A percentile compares a stretch with the other conserved stretches of the same genome.
phyloP scores from a whole-genome alignment of 495 filamentous ascomycete genomes.

The Podospora pseudoanserina region DNA sequence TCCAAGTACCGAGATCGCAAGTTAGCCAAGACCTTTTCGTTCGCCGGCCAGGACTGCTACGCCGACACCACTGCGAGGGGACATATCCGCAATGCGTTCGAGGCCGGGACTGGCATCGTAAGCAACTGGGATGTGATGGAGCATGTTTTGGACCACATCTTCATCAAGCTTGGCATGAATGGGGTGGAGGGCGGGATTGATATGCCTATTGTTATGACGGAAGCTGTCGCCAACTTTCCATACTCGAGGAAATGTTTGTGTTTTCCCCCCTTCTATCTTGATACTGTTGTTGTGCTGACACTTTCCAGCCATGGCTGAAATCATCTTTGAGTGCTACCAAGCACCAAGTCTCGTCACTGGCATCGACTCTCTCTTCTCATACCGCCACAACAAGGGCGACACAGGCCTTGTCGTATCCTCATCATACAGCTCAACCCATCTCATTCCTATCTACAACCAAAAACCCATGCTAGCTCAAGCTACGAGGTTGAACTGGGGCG shows the following conservation, averaged over 20 bases:
- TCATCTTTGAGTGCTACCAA: constrained; percentile 90
- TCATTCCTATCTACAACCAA: constrained; percentile 86
- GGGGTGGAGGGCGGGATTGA: constrained; percentile 68
- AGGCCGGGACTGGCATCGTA: constrained; percentile 82
- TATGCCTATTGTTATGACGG: constrained; percentile 90
- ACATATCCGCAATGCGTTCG: constrained; percentile 86
- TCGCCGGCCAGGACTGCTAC: constrained; percentile 88
- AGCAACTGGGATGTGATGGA: constrained; percentile 98
- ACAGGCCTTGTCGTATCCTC: constrained; percentile 88
- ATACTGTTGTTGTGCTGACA: not conserved
- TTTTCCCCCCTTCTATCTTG: not conserved
- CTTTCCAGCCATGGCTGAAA: constrained; percentile 82
- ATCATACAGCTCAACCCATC: constrained; percentile 86
- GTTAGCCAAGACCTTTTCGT: constrained; percentile 79
- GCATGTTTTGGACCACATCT: constrained; percentile 84
- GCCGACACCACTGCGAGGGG: constrained; percentile 88
- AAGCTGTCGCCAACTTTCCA: constrained; percentile 82
- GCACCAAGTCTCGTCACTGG: constrained; percentile 86
- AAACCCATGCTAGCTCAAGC: constrained; percentile 80
- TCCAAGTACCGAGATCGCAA: constrained; percentile 93
- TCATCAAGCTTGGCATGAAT: constrained; percentile 86
- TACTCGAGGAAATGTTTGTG: constrained; percentile 80
- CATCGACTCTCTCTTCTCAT: constrained; percentile 94
- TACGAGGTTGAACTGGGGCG: constrained; percentile 91
- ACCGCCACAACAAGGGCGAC: constrained; percentile 83